Evolutionary conservation across 2,329 filamentous ascomycete genomes (phyloP), one percentile per base, ranked within the genome.

Genomic region (Penicillium sp.): DNA sequence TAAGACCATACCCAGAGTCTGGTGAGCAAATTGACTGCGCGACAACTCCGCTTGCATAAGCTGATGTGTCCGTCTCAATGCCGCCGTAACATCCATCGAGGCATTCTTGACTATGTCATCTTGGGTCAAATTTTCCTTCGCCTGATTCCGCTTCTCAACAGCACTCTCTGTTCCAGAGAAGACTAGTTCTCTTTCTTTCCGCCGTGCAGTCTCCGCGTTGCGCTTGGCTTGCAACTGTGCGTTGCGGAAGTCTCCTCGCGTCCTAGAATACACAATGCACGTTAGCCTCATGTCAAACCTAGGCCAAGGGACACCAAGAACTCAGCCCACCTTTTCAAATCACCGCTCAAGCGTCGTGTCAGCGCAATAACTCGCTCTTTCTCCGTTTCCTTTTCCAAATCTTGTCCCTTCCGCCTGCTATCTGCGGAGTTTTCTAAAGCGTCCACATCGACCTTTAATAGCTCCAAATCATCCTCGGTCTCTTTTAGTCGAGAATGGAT

Each of bases 11-110:
- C 81, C 77, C 61, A 99, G 84, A 1, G 93, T 96, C 76, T 96
- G 90, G 70, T 95, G 90, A 19, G 94, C 94, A 74, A 96, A 98
- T 70, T 91, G 89, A 67, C 92, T 96, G 63, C 92, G 89, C 51
- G 90, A 88, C 7, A 99, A 86, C 81, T 97, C 93, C 5, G 88
- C 84, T 66, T 91, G 88, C 82, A 98, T 93, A 71, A 96, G 85
- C 65, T 91, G 88, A 78, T 98, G 93, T 6, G 94, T 96, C 64
- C 93, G 85, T 64, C 92, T 86, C 56, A 99, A 84, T 1, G 93
- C 91, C 53, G 88, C 83, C 3, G 94, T 98, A 58, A 98, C 91
- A 80, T 96, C 92, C 67, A 85, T 88, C 35, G 91, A 91, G 0
- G 94, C 91, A 64, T 88, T 87, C 15, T 92, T 83, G 47, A 89